Percentiles rank a stretch among this genome's conserved stretches.
Conservation (phyloP, 163 green algal species). For the Prototheca wickerhamii region DNA sequence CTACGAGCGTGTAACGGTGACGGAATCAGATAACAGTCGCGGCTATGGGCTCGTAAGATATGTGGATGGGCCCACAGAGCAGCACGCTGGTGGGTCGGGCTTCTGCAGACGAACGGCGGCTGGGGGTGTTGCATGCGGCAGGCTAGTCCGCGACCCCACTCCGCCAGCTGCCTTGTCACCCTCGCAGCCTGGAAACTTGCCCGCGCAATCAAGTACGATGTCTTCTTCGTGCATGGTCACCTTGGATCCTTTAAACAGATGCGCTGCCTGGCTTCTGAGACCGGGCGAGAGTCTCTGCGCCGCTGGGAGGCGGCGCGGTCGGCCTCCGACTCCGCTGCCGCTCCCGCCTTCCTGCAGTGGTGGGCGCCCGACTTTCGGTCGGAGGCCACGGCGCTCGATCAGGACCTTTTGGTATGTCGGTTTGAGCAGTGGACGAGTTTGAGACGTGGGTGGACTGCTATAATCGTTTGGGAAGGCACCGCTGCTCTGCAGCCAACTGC, state of each 20-base stretch:
- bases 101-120: neutral
- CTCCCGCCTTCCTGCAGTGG: constrained; percentile 15
- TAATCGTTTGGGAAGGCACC: constrained; percentile 3
- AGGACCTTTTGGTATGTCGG: constrained; percentile 3
- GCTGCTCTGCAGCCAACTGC: too few species aligned
- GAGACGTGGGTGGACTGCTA: neutral
- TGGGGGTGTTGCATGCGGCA: neutral
- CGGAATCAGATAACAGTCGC: neutral
- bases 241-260: constrained; percentile 25
- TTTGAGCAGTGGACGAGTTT: neutral
- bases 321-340: too few species aligned
- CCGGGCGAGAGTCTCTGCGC: constrained; percentile 8
- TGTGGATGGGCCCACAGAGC: constrained; percentile 1
- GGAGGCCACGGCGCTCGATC: constrained; percentile 19
- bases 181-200: neutral
- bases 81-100: neutral
- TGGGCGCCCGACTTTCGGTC: constrained; percentile 16
- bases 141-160: too few species aligned
- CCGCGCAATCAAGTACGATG: neutral
- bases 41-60: constrained; percentile 18
- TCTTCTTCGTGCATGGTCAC: constrained; percentile 33
- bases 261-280: constrained; percentile 28
- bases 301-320: neutral
- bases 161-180: neutral
- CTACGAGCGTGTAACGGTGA: constrained; percentile 11